Evolutionary conservation across 2,329 filamentous ascomycete species (phyloP).

Genomic region (Helotiales sp.): DNA sequence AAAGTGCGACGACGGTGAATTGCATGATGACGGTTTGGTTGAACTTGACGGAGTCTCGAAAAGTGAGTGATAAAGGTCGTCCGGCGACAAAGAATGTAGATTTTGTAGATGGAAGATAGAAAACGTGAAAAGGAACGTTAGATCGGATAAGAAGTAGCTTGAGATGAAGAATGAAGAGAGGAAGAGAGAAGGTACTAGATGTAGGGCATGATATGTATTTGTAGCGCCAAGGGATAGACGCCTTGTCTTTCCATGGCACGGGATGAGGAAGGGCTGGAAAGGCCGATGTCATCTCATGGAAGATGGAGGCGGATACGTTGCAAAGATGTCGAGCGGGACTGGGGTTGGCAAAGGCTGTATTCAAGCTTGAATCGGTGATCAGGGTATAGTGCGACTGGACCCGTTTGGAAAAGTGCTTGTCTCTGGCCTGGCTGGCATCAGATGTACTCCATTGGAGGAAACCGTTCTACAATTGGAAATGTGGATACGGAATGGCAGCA

Average conservation of each 20-base stretch:
- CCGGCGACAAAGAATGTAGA: slow-evolving; percentile 31
- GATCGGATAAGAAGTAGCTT: slow-evolving; percentile 15
- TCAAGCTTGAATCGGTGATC: slow-evolving; percentile 22
- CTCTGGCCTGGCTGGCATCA: neutral
- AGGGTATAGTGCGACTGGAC: slow-evolving; percentile 23
- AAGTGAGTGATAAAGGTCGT: slow-evolving; percentile 26
- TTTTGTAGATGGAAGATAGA: slow-evolving; percentile 18
- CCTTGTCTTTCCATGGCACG: slow-evolving; percentile 16
- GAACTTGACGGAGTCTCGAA: slow-evolving; percentile 11
- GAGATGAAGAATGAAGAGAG: slow-evolving; percentile 18
- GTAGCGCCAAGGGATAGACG: slow-evolving; percentile 17
- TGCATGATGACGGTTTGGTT: slow-evolving; percentile 29
- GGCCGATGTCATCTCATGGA: slow-evolving; percentile 10
- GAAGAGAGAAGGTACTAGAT: slow-evolving; percentile 6
- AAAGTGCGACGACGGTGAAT: slow-evolving; percentile 30
- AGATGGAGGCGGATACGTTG: slow-evolving; percentile 19
- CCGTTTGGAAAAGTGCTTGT: slow-evolving; percentile 17
- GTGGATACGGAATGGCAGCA: neutral
- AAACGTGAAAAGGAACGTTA: slow-evolving; percentile 20
- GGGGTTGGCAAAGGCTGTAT: slow-evolving; percentile 5
- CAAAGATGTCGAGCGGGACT: slow-evolving; percentile 7
- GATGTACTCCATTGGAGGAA: slow-evolving; percentile 6
- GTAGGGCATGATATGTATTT: slow-evolving; percentile 20
- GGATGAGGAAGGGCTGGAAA: neutral
- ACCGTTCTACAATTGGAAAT: slow-evolving; percentile 1